Evolutionary conservation across 2,329 filamentous ascomycete species (phyloP).

Genomic region (Pleoardoris graminearum): DNA sequence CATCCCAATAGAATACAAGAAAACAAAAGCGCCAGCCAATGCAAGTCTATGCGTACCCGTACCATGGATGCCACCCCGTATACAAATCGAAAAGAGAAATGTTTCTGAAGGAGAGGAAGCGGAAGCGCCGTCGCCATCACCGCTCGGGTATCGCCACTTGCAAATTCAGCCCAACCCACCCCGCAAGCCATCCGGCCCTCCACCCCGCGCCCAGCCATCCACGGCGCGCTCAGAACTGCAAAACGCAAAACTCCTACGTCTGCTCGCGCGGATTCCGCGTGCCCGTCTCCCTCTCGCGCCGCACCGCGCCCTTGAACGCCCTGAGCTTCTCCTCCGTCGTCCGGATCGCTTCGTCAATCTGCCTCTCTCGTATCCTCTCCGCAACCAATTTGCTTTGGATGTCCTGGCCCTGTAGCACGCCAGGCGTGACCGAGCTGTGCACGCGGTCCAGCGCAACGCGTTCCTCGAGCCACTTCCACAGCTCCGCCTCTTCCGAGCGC

Average conservation of each 20-base stretch:
- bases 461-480: conserved; percentile 94
- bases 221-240: too few relatives aligned
- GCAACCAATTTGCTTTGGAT: conserved; percentile 56
- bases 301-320: conserved; percentile 72
- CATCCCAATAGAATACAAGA: neutral
- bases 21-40: neutral
- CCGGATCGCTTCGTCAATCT: conserved; percentile 78
- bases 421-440: conserved; percentile 27
- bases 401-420: conserved; percentile 39
- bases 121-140: neutral
- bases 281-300: conserved; percentile 26
- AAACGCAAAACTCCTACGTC: neutral
- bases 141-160: conserved; percentile 1
- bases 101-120: neutral
- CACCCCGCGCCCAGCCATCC: too few relatives aligned
- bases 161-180: neutral
- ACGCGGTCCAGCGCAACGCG: conserved; percentile 71
- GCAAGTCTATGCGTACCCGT: neutral
- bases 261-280: conserved; percentile 26
- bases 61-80: neutral
- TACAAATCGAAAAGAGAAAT: neutral
- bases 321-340: conserved; percentile 84
- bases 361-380: conserved; percentile 67
- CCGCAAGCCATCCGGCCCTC: neutral
- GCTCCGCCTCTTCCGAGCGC: conserved; percentile 80